Conservation (phyloP, 2,329 filamentous ascomycete genomes). For the Ascochyta rabiei region DNA sequence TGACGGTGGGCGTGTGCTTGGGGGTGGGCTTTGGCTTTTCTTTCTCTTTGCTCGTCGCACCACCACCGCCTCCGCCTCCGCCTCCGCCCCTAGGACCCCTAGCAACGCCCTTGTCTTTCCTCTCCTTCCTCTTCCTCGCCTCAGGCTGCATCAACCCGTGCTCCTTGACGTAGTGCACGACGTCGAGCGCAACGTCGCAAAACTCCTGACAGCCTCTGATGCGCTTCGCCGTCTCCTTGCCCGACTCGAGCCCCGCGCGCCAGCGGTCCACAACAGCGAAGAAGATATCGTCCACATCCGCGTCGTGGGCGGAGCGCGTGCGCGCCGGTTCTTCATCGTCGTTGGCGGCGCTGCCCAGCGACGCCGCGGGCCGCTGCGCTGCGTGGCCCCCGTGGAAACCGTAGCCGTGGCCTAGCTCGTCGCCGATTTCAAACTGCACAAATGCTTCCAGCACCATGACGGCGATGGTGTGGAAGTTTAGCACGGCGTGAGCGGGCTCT, state of each 20-base stretch:
- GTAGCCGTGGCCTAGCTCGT: conserved; percentile 23
- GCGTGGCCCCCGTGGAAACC: conserved; percentile 3
- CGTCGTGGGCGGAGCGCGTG: conserved; percentile 16
- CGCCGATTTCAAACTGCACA: conserved; percentile 33
- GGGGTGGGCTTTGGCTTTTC: conserved; percentile 1
- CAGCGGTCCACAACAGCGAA: conserved; percentile 41
- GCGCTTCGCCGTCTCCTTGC: conserved; percentile 20
- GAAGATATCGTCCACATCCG: conserved; percentile 41
- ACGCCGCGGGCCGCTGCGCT: background rate
- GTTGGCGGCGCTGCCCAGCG: no score
- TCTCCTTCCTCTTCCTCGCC: conserved; percentile 16
- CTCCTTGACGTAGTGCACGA: conserved; percentile 39
- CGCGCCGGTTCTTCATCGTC: background rate
- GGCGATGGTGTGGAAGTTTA: conserved; percentile 44
- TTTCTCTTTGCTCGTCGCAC: conserved; percentile 3
- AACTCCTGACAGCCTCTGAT: conserved; percentile 43
- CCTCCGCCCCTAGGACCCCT: conserved; percentile 13
- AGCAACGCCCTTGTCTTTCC: conserved; percentile 26
- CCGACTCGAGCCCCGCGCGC: conserved; percentile 29
- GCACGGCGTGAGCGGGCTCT: conserved; percentile 27
- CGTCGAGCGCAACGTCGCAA: conserved; percentile 39
- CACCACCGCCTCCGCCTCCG: background rate
- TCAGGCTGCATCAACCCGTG: conserved; percentile 25
- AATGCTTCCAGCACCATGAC: conserved; percentile 41
- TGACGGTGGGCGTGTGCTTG: no score